These are phyloP conservation scores for Magnusiomyces fungicola DNA, from an alignment of 1,139 yeast species.

Conservation along the genomic window DNA sequence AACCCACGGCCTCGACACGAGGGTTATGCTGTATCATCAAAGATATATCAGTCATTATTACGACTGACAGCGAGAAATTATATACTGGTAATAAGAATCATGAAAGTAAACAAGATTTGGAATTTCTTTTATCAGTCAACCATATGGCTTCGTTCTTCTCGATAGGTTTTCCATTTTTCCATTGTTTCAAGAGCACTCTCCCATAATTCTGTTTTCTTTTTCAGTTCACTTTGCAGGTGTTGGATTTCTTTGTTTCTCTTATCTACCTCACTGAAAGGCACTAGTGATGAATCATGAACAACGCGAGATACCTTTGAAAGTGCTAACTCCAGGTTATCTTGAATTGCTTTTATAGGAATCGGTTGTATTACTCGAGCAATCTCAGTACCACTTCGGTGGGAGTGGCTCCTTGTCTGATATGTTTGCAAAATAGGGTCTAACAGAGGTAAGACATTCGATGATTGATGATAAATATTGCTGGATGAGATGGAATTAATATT, in stretches of 20 bases:
- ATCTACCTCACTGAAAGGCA: not conserved
- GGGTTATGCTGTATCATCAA: too few relatives aligned
- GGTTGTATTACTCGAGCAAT: not conserved
- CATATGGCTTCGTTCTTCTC: not conserved
- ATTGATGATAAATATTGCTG: too few relatives aligned
- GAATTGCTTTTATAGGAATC: not conserved
- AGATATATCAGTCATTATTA: too few relatives aligned
- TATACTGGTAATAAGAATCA: too few relatives aligned
- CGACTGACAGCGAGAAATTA: too few relatives aligned
- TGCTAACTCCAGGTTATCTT: not conserved
- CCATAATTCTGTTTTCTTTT: not conserved
- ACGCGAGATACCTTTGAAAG: not conserved
- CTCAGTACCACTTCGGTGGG: constrained; percentile 1
- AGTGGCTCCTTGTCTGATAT: too few relatives aligned
- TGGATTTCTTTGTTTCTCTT: not conserved
- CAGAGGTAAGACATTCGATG: too few relatives aligned
- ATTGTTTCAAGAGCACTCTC: constrained; percentile 4
- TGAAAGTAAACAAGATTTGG: too few relatives aligned
- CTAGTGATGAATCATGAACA: constrained; percentile 1
- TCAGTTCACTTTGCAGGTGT: not conserved
- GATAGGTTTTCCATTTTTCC: constrained; percentile 6
- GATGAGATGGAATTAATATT: too few relatives aligned
- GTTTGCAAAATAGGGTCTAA: too few relatives aligned
- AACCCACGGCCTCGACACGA: too few relatives aligned
- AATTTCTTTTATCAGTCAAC: not conserved